A percentile compares a stretch with the other conserved stretches of the same genome.
Conservation (phyloP, 768 basidiomycete genomes). For the Boletus reticulatus region DNA sequence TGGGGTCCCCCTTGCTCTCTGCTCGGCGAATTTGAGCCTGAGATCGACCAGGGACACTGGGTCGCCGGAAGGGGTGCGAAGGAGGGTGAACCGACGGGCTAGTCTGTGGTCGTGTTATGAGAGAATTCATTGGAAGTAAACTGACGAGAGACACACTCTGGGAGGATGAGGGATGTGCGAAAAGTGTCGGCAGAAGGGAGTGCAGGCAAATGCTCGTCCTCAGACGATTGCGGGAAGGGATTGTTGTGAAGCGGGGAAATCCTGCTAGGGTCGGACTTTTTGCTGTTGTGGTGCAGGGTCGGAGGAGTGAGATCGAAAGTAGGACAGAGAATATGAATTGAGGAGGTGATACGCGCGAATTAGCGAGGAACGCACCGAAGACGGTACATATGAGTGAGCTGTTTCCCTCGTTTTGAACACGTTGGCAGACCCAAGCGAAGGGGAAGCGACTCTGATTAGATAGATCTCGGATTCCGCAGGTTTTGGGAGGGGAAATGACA, state of each 20-base stretch:
- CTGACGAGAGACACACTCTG: conserved; percentile 58
- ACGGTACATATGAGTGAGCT: conserved; percentile 58
- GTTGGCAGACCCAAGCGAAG: conserved; percentile 42
- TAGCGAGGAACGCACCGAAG: conserved; percentile 64
- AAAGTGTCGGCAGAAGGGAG: conserved; percentile 74
- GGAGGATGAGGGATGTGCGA: conserved; percentile 82
- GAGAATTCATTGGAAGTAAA: conserved; percentile 2
- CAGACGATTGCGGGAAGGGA: conserved; percentile 30
- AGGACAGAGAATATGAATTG: conserved; percentile 23
- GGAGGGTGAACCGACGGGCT: conserved; percentile 76
- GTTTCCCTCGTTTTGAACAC: conserved; percentile 65
- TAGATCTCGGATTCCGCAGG: conserved; percentile 23
- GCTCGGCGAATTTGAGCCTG: conserved; percentile 66
- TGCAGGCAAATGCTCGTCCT: conserved; percentile 46
- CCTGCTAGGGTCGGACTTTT: conserved; percentile 68
- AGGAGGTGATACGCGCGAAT: conserved; percentile 25
- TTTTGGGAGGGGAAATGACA: conserved; percentile 36
- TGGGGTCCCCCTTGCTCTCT: conserved; percentile 64
- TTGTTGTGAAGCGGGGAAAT: conserved; percentile 38
- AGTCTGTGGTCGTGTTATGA: conserved; percentile 48
- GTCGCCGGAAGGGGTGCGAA: conserved; percentile 66
- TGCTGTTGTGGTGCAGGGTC: conserved; percentile 46
- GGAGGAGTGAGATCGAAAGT: conserved; percentile 21
- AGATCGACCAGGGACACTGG: conserved; percentile 66
- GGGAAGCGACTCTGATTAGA: conserved; percentile 32